These are phyloP conservation scores for Claviceps monticola DNA, from an alignment of 2,329 filamentous ascomycete species.

Conservation along the genomic window DNA sequence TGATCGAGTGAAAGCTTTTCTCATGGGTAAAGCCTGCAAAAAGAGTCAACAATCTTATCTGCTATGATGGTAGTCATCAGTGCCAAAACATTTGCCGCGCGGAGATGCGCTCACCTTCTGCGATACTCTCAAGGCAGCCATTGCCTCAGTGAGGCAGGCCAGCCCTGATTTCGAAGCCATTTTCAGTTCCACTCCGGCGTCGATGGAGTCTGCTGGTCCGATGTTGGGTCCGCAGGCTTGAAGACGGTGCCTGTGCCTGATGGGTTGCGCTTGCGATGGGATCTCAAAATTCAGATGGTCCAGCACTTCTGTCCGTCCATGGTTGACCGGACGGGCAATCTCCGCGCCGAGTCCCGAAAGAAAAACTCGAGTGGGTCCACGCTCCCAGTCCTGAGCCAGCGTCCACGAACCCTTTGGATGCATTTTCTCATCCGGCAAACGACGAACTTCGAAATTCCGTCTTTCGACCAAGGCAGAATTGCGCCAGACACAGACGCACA, in stretches of 20 bases:
- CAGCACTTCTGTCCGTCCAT: constrained; percentile 8
- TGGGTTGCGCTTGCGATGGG: constrained; percentile 3
- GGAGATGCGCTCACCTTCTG: constrained; percentile 17
- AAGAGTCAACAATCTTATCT: not conserved
- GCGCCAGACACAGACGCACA: constrained; percentile 3
- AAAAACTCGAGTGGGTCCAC: constrained; percentile 12
- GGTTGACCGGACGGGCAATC: constrained; percentile 9
- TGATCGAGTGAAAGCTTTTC: constrained; percentile 34
- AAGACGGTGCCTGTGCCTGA: constrained; percentile 5
- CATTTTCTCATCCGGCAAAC: not conserved
- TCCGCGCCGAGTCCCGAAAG: constrained; percentile 12
- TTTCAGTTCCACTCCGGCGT: not conserved
- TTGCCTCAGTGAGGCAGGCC: constrained; percentile 38
- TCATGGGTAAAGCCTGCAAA: constrained; percentile 18
- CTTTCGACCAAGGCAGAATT: too few relatives aligned
- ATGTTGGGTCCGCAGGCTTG: not conserved
- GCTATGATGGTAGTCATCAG: not conserved
- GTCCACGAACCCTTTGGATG: not conserved
- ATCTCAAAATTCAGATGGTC: constrained; percentile 14
- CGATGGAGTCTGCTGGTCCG: not conserved
- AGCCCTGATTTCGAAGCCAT: constrained; percentile 25
- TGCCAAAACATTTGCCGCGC: not conserved
- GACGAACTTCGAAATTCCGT: not conserved
- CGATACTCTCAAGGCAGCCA: constrained; percentile 34
- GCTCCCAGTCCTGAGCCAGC: not conserved